phyloP scores from a whole-genome alignment of 345 rosid genomes.

The Melastoma malabathricum region DNA sequence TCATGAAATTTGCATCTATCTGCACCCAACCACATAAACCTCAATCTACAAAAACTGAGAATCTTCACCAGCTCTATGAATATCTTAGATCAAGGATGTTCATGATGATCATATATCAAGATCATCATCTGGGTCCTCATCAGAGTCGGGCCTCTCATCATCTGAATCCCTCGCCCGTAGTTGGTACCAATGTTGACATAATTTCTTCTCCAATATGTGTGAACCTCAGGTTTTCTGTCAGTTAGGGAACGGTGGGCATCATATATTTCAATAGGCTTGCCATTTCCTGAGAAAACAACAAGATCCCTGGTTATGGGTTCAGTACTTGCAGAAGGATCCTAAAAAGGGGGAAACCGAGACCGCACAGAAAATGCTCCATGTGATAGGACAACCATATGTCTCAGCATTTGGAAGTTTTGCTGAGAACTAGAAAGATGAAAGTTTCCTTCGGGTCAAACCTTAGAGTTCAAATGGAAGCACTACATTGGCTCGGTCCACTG shows the following conservation, averaged over 20 bases:
- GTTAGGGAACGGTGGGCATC: constrained; percentile 57
- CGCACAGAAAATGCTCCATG: not conserved
- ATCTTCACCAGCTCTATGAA: not conserved
- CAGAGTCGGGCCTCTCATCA: constrained; percentile 92
- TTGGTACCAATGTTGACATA: constrained; percentile 18
- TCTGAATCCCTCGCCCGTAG: constrained; percentile 82
- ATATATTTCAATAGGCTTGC: constrained; percentile 59
- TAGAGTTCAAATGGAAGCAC: constrained; percentile 97
- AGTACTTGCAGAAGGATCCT: too few relatives aligned
- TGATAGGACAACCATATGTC: not conserved
- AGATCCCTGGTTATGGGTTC: too few relatives aligned
- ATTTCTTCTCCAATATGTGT: constrained; percentile 15
- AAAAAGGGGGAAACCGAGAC: not conserved
- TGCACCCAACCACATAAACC: too few relatives aligned
- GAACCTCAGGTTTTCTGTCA: constrained; percentile 25
- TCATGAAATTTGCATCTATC: too few relatives aligned
- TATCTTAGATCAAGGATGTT: not conserved
- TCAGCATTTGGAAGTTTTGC: not conserved
- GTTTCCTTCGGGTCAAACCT: constrained; percentile 24
- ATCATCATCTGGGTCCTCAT: constrained; percentile 96
- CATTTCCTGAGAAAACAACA: constrained; percentile 35
- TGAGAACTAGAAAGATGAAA: not conserved
- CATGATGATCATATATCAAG: constrained; percentile 51
- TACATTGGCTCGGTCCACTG: constrained; percentile 58
- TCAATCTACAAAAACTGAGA: not conserved